Base-by-base conservation (phyloP, 768 basidiomycete species). In the Pleurotus sapidus region DNA sequence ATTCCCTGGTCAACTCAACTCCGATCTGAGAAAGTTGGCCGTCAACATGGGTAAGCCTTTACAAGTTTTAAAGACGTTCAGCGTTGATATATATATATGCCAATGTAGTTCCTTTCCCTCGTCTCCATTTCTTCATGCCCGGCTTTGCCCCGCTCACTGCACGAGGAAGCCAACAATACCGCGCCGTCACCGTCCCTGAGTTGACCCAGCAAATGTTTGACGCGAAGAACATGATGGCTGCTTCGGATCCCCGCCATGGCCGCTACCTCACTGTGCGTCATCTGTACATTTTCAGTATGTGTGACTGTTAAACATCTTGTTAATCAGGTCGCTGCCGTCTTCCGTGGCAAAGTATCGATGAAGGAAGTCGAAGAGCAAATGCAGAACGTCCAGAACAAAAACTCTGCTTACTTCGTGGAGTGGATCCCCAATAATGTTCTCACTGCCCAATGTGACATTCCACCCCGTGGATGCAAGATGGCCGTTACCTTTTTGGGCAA, bases 271-370 rank as follows among this genome's bases (percentile, higher is more conserved):
- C 97, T 40, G 96, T 89, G 65, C 51, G 83, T 66, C 5, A 45
- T 15, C n/a, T 12, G 5, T 38, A 5, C 7, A 2, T 48, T 37
- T 48, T 27, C 8, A 3, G 14, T 4, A 45, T 27, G 17, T 43
- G 5, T 5, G 4, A 46, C 42, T 39, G 1, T 55, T 49, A 49
- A 50, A 23, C 24, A 39, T 9, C 17, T 3, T 38, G 40, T 12
- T 40, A 12, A 43, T 20, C 48, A 88, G 87, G 86, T 96, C 62
- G 94, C 95, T 25, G 94, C 95, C 62, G 88, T 95, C 65, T 99
- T 97, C 94, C 94, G 97, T 75, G 97, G 97, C 64, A 95, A 95
- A 75, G 95, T 98, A 56, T 93, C 95, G n/a, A 98, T 98, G 95
- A 96, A 96, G 77, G 97, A 99, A 71, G 93, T 99, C 57, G 97